phyloP scores from a whole-genome alignment of 148 eudicot species.

The Fagopyrum tataricum region DNA sequence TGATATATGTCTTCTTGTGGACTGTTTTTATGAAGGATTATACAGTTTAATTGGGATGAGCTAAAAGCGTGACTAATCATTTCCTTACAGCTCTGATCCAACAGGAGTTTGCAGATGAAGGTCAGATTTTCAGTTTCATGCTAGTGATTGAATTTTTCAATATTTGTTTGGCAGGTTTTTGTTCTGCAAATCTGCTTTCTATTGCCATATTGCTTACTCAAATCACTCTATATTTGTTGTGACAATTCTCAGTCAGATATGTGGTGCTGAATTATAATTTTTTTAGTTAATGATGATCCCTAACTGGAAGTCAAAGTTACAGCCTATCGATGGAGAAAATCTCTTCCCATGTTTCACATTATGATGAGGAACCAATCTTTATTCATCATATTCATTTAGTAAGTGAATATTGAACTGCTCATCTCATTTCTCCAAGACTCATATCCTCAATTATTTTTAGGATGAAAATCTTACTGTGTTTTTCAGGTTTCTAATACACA shows the following conservation, averaged over 20 bases:
- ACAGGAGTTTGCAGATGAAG: conserved; percentile 1
- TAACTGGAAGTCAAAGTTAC: not conserved
- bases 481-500: too few relatives aligned
- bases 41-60: not conserved
- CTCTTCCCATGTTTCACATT: not conserved
- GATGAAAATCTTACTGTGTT: too few relatives aligned
- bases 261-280: not conserved
- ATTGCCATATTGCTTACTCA: not conserved
- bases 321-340: conserved; percentile 9
- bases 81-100: not conserved
- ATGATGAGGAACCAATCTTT: conserved; percentile 3
- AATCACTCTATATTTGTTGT: not conserved
- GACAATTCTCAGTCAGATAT: conserved; percentile 7
- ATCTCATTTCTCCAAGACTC: too few relatives aligned
- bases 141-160: not conserved
- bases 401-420: not conserved
- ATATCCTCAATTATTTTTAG: too few relatives aligned
- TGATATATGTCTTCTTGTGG: not conserved
- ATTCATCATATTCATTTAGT: not conserved
- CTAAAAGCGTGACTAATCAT: conserved; percentile 3
- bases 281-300: conserved; percentile 11
- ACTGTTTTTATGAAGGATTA: not conserved
- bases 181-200: conserved; percentile 5
- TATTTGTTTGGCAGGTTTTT: not conserved
- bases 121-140: conserved; percentile 1